Base-by-base conservation (phyloP, 2,329 filamentous ascomycete genomes). In the Falciphora oryzae region DNA sequence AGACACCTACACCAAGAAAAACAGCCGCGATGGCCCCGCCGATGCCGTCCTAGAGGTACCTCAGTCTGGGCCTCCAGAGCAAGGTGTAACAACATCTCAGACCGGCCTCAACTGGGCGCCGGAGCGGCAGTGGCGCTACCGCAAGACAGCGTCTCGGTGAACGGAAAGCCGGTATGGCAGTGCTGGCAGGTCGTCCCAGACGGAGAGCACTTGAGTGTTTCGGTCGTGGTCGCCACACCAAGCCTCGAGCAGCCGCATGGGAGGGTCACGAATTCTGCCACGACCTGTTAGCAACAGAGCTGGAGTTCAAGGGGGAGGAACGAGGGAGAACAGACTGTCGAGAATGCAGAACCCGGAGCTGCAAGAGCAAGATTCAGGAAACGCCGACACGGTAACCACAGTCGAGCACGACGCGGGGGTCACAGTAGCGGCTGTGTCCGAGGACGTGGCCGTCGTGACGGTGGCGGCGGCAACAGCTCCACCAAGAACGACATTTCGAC, bases 101-200 rank as follows among this genome's bases (percentile, higher is more conserved):
- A 18, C 38, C 7, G 6, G 16, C 7, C 18, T 50, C 38, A 50
- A 1, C 16, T 64, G 1, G 6, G 29, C 4, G 16, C 27, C 10
- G 22, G 10, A 60, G 59, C 11, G 4, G 31, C 31, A n/a, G 50
- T 57, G 50, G 22, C 29, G 11, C 18, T 57, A 14, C 25, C 22
- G 22, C 61, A 63, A 25, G 50, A 25, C 14, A 31, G 61, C 27
- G 50, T 63, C 61, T 63, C 61, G 13, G 66, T 67, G 32, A 65
- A 67, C 8, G 66, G 66, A 18, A 66, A 67, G 18, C 60, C 66
- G 1, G 66, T 67, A 44, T 59, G 35, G 32, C 65, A 67, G 18
- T 63, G 28, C 53, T 31, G 28, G 28, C 66, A 67, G 4, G 32
- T 59, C 14, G 63, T 32, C 50, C 50, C 53, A 5, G 65, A 44